phyloP scores from a whole-genome alignment of 2,329 filamentous ascomycete genomes.

The Penicillium verrucosum region DNA sequence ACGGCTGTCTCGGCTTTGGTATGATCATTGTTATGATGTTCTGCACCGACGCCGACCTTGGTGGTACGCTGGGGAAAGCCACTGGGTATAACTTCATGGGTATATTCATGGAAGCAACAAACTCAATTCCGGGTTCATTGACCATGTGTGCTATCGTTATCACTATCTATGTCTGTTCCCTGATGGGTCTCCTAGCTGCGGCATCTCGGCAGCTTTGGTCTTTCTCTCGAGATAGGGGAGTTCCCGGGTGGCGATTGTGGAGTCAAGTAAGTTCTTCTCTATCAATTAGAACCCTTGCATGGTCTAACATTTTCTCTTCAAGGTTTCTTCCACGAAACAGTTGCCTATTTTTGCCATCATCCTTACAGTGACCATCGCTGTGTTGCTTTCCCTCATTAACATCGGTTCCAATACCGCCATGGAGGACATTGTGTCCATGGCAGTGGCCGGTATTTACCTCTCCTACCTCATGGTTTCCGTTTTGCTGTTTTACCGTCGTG shows the following conservation, averaged over 20 bases:
- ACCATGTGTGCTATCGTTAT: conserved; percentile 28
- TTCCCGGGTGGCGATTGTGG: conserved; percentile 31
- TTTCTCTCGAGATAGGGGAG: conserved; percentile 38
- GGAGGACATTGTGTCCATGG: conserved; percentile 50
- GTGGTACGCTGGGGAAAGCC: conserved; percentile 19
- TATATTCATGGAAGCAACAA: conserved; percentile 32
- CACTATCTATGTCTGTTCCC: conserved; percentile 27
- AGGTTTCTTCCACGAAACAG: conserved; percentile 7
- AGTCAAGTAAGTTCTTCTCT: conserved; percentile 20
- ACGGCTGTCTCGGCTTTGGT: conserved; percentile 34
- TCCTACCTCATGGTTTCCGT: conserved; percentile 50
- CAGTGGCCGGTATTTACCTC: conserved; percentile 44
- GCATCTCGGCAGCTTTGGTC: conserved; percentile 35
- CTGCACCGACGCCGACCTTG: conserved; percentile 32
- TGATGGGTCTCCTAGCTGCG: conserved; percentile 34
- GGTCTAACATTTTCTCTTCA: not conserved
- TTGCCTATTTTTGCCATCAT: conserved; percentile 29
- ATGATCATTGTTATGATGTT: conserved; percentile 39
- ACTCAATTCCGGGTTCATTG: conserved; percentile 22
- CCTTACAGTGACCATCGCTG: conserved; percentile 26
- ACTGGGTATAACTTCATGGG: conserved; percentile 35
- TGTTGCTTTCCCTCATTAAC: conserved; percentile 49
- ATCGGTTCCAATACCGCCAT: conserved; percentile 50
- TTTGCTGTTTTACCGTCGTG: conserved; percentile 43
- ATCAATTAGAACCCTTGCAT: not conserved